phyloP scores from a whole-genome alignment of 2,329 filamentous ascomycete species.

The Thielaviopsis cerberus region DNA sequence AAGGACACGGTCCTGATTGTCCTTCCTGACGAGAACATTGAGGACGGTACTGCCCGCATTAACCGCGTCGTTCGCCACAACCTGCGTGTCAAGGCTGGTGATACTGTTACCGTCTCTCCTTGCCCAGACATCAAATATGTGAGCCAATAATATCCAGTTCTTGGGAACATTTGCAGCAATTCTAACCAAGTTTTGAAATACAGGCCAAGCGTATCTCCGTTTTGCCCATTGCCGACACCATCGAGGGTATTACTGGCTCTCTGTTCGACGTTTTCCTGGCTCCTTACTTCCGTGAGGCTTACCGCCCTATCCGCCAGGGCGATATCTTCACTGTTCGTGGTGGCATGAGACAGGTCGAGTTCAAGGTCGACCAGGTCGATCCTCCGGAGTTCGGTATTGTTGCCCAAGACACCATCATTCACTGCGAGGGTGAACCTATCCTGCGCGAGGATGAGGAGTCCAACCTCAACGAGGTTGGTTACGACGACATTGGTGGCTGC shows the following conservation, averaged over 20 bases:
- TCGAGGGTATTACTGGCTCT: constrained; percentile 92
- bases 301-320: constrained; percentile 89
- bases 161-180: background rate
- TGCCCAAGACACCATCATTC: constrained; percentile 94
- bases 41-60: constrained; percentile 91
- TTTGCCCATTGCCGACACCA: constrained; percentile 90
- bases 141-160: constrained; percentile 23
- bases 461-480: constrained; percentile 96
- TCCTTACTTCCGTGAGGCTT: constrained; percentile 98
- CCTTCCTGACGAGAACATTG: constrained; percentile 88
- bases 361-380: constrained; percentile 98
- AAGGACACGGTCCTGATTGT: constrained; percentile 98
- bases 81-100: constrained; percentile 92
- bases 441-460: constrained; percentile 98
- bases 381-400: constrained; percentile 97
- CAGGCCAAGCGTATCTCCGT: constrained; percentile 98
- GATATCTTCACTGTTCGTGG: constrained; percentile 94
- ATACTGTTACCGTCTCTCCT: constrained; percentile 90
- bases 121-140: constrained; percentile 99
- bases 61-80: constrained; percentile 98
- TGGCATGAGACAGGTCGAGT: constrained; percentile 97
- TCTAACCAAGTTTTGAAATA: background rate
- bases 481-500: constrained; percentile 98
- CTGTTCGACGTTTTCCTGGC: constrained; percentile 98
- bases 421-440: constrained; percentile 88